These are phyloP conservation scores for Hemisphaericaspora subhashii DNA, from an alignment of 1,139 yeast species.

Conservation along the genomic window DNA sequence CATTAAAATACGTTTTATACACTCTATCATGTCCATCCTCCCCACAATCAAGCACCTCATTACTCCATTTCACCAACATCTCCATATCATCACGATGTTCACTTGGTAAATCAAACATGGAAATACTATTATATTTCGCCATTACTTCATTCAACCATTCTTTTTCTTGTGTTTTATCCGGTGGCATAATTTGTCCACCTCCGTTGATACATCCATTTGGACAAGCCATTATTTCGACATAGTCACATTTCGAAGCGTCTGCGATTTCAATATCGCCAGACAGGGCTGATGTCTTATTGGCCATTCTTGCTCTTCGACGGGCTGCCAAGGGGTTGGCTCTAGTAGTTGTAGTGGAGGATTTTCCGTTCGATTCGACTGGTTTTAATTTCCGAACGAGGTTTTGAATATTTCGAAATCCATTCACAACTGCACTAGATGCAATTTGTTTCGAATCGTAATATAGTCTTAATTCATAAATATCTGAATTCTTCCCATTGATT, in stretches of 20 bases:
- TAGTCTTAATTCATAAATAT: slow-evolving; percentile 69
- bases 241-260: slow-evolving; percentile 72
- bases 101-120: slow-evolving; percentile 18
- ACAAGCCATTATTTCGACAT: slow-evolving; percentile 96
- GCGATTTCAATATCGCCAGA: slow-evolving; percentile 38
- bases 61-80: slow-evolving; percentile 30
- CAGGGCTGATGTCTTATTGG: slow-evolving; percentile 23
- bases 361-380: slow-evolving; percentile 25
- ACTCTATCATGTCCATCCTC: slow-evolving; percentile 37
- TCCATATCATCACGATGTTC: slow-evolving; percentile 15
- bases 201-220: slow-evolving; percentile 98
- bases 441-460: slow-evolving; percentile 32
- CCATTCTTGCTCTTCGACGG: slow-evolving; percentile 38
- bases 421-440: slow-evolving; percentile 75
- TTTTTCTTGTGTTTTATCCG: slow-evolving; percentile 29
- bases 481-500: slow-evolving; percentile 70
- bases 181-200: slow-evolving; percentile 80
- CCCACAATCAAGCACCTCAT: slow-evolving; percentile 31
- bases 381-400: slow-evolving; percentile 84
- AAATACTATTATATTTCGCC: slow-evolving; percentile 30
- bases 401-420: slow-evolving; percentile 93
- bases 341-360: slow-evolving; percentile 5
- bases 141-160: slow-evolving; percentile 42
- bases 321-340: slow-evolving; percentile 43
- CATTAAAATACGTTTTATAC: slow-evolving; percentile 47